phyloP scores from a whole-genome alignment of 495 filamentous ascomycete species.

The Chaetomium cochliodes region DNA sequence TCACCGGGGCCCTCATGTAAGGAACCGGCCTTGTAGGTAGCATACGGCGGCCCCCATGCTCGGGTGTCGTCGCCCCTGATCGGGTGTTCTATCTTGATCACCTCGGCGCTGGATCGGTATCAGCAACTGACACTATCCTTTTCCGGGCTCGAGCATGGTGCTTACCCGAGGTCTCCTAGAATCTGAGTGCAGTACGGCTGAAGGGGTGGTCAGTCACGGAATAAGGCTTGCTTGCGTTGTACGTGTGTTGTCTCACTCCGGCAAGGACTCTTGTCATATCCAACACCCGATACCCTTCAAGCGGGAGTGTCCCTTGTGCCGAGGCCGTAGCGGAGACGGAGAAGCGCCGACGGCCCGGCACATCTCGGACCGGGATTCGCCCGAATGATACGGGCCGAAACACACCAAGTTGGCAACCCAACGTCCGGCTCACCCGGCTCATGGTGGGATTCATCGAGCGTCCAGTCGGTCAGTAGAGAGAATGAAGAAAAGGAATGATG shows the following conservation, averaged over 20 bases:
- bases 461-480: background rate
- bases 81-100: constrained; percentile 97
- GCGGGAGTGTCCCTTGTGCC: constrained; percentile 50
- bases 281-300: constrained; percentile 82
- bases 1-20: constrained; percentile 74
- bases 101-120: constrained; percentile 67
- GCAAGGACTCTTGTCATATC: constrained; percentile 97
- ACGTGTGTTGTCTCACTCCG: constrained; percentile 61
- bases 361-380: background rate
- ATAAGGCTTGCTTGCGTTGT: background rate
- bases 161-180: constrained; percentile 90
- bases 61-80: constrained; percentile 88
- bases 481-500: background rate
- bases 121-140: constrained; percentile 4
- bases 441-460: constrained; percentile 3
- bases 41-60: constrained; percentile 96
- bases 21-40: constrained; percentile 61
- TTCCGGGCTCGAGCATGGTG: background rate
- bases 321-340: constrained; percentile 19
- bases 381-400: constrained; percentile 10
- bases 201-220: background rate
- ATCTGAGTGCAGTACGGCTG: constrained; percentile 99
- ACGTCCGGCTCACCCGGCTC: constrained; percentile 2
- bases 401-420: background rate
- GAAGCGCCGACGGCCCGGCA: constrained; percentile 12